Base-by-base conservation (phyloP, 2,329 filamentous ascomycete genomes). In the Fusarium pseudoanthophilum region DNA sequence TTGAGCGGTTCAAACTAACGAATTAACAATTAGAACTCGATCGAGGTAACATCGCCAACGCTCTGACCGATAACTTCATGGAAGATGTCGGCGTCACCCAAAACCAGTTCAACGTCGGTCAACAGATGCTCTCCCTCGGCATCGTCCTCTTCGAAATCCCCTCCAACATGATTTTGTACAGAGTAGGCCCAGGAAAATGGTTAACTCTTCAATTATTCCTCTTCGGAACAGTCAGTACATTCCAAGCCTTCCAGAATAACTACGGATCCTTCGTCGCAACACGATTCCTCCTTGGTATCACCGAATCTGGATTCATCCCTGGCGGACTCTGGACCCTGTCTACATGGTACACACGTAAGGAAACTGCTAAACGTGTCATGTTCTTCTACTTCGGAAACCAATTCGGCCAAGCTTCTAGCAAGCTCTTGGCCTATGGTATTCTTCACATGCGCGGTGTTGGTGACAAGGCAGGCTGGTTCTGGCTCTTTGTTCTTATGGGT, bases 361-460 rank as follows among this genome's bases (percentile, higher is more conserved):
- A 89, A 75, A 86, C 85, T 0, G 86, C 85, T 61, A 85, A 88
- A 67, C 83, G 87, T 14, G 84, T 88, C 55, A 86, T 86, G 76
- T 76, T 88, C 39, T 89, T 89, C 78, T 89, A 86, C 79, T 87
- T 89, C 63, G 88, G 87, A 16, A 88, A 88, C 73, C 84, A 87
- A 75, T 82, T 88, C 21, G 87, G 86, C 10, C 79, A 81, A 26
- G 80, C 80, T 4, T 80, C 77, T 1, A 79, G 78, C 0, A 79
- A 80, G 64, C 80, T 87, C 7, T 73, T 86, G 7, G 85, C 84
- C 2, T 86, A 82, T 42, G 84, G 82, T 5, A 85, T 87, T 40
- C 80, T 90, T 30, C 85, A 86, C 61, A 84, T 90, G 80, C 78
- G 82, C 11, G 87, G 86, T 3, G 82, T 84, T 3, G 82, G 80